Base-by-base conservation (phyloP, 257 asterid genomes). In the Ilex asprella region DNA sequence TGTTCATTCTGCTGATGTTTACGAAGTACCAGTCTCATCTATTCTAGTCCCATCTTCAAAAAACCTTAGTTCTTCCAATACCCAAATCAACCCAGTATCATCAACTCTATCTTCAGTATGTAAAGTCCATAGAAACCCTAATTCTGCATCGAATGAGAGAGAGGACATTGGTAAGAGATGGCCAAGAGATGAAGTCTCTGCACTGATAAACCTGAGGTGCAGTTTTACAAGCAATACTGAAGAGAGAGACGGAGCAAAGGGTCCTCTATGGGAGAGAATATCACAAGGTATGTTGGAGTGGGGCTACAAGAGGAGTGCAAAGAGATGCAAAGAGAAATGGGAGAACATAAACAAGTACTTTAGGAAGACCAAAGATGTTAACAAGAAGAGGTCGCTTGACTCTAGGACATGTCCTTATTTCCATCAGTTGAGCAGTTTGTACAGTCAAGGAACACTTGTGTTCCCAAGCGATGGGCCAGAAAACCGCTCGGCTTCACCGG, bases 241-340 rank as follows among this genome's bases (percentile, higher is more conserved):
- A 3, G 68, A 66, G 16, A 69, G 61, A 30, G 73, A 50, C 11
- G 71, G 65, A 55, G 52, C 64, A 16, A 86, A 79, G 76, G 90
- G 86, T 5, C 93, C 93, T 9, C 73, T 89, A 3, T 89, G 97
- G 97, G 97, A 89, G 43, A 83, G 88, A 56, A 86, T 86, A 32
- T 86, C 97, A 43, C 76, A 67, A 59, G 91, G 84, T 73, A 89
- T 89, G 95, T 46, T 44, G 71, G 88, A 86, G 54, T 30, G 84
- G 74, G 97, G 95, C 1, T 86, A 82, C 83, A 75, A 70, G 11
- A 86, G 97, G 53, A 89, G 76, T 70, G 82, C 87, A 41, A 89
- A 84, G 60, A 79, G 95, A 69, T 89, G 95, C 78, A 89, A 89
- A 35, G 95, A 89, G 83, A 89, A 89, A 73, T 89, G 95, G 96